Conservation (phyloP, 345 rosid species). For the Geranium brycei region DNA sequence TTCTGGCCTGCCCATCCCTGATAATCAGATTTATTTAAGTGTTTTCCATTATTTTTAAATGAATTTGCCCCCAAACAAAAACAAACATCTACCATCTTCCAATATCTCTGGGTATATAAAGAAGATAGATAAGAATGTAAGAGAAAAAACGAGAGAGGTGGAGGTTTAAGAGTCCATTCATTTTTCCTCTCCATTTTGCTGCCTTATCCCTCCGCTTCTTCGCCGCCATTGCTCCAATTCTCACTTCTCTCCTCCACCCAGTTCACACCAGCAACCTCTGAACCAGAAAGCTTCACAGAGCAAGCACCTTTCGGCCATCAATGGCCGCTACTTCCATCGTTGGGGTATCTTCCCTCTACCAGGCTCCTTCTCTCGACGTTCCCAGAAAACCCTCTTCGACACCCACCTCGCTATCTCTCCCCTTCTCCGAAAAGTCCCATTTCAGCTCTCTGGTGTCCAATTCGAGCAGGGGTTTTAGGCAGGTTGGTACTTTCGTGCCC, state of each 20-base stretch:
- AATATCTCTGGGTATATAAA: not conserved
- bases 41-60: no score
- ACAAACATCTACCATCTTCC: not conserved
- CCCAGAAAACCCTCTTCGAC: slow-evolving; percentile 8
- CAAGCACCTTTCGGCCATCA: not conserved
- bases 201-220: slow-evolving; percentile 7
- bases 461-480: slow-evolving; percentile 11
- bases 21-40: no score
- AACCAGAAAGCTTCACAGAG: not conserved
- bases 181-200: not conserved
- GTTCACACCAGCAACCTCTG: not conserved
- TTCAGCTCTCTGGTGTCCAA: slow-evolving; percentile 20
- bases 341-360: slow-evolving; percentile 32
- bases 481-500: slow-evolving; percentile 26
- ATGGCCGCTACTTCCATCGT: slow-evolving; percentile 40
- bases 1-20: no score
- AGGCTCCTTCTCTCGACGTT: slow-evolving; percentile 31
- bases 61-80: no score
- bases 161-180: slow-evolving; percentile 15
- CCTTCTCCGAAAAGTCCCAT: slow-evolving; percentile 22
- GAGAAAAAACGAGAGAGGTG: not conserved
- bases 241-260: not conserved
- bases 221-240: slow-evolving; percentile 5
- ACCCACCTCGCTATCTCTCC: slow-evolving; percentile 5
- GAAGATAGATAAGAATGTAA: not conserved